These are phyloP conservation scores for Mycosarcoma maydis DNA, from an alignment of 1,284 basidiomycete species.

Conservation along the genomic window DNA sequence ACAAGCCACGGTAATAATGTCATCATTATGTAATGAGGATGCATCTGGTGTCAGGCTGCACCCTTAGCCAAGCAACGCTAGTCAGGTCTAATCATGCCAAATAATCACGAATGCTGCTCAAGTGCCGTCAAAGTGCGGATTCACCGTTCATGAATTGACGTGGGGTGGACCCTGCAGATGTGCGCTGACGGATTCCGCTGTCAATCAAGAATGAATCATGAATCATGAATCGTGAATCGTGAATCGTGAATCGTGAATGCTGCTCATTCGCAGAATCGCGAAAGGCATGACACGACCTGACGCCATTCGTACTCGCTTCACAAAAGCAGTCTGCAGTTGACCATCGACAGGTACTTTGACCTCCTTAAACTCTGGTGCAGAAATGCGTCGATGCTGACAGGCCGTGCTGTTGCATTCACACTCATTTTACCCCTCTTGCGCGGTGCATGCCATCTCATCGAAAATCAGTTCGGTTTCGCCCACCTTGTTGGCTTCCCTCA, in stretches of 20 bases:
- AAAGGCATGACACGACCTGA: background rate
- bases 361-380: no score
- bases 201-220: no score
- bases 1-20: background rate
- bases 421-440: background rate
- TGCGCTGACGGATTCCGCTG: conserved; percentile 9
- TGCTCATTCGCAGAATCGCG: no score
- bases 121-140: no score
- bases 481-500: no score
- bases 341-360: conserved; percentile 14
- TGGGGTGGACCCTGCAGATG: conserved; percentile 42
- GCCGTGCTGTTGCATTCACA: conserved; percentile 11
- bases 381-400: conserved; percentile 12
- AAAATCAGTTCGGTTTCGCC: background rate
- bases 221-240: no score
- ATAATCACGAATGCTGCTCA: background rate
- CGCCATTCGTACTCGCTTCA: conserved; percentile 2
- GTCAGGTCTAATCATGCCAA: no score
- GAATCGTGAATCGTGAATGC: no score
- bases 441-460: background rate
- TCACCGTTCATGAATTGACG: no score
- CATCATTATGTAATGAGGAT: conserved; percentile 35
- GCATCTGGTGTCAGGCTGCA: no score
- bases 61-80: conserved; percentile 13
- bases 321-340: conserved; percentile 15